A percentile compares a stretch with the other conserved stretches of the same genome.
These are phyloP conservation scores for Phytophthora colocasiae DNA, from an alignment of 352 stramenopile species.

Conservation along the genomic window DNA sequence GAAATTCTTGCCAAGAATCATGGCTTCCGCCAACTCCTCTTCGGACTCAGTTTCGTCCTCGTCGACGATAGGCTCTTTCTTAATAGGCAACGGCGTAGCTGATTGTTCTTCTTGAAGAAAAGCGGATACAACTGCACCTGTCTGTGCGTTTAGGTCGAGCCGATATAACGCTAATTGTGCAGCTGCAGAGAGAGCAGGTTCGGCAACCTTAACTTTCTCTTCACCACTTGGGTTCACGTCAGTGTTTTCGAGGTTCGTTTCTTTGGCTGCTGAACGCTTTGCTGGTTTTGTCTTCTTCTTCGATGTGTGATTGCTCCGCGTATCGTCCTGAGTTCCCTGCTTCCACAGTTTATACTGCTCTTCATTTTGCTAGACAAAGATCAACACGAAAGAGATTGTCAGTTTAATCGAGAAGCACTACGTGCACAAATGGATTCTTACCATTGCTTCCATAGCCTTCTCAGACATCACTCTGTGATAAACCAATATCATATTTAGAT, in stretches of 20 bases:
- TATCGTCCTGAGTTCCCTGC: conserved; percentile 34
- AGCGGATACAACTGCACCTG: conserved; percentile 49
- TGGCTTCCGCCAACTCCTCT: conserved; percentile 66
- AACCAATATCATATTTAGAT: conserved; percentile 1
- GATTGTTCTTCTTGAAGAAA: conserved; percentile 32
- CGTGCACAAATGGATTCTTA: conserved; percentile 18
- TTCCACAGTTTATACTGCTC: conserved; percentile 78
- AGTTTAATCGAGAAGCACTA: background rate
- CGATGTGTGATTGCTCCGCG: background rate
- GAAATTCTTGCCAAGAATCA: conserved; percentile 31
- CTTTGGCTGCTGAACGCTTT: conserved; percentile 16
- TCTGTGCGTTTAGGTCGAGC: conserved; percentile 52
- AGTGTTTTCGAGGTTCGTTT: conserved; percentile 27
- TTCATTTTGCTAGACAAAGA: conserved; percentile 60
- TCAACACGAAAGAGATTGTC: background rate
- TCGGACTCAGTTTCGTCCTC: conserved; percentile 44
- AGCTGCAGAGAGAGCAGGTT: conserved; percentile 43
- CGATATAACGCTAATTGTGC: conserved; percentile 65
- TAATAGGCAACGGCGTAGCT: background rate
- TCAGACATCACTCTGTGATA: conserved; percentile 62
- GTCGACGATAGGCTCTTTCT: conserved; percentile 10
- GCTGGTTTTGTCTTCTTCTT: conserved; percentile 5
- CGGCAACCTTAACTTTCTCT: conserved; percentile 13
- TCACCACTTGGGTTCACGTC: conserved; percentile 22
- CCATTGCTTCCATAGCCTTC: conserved; percentile 84